Evolutionary conservation across 179 eudicot genomes (phyloP), one percentile per base, ranked within the genome.

Genomic region (Pouteria campechiana): DNA sequence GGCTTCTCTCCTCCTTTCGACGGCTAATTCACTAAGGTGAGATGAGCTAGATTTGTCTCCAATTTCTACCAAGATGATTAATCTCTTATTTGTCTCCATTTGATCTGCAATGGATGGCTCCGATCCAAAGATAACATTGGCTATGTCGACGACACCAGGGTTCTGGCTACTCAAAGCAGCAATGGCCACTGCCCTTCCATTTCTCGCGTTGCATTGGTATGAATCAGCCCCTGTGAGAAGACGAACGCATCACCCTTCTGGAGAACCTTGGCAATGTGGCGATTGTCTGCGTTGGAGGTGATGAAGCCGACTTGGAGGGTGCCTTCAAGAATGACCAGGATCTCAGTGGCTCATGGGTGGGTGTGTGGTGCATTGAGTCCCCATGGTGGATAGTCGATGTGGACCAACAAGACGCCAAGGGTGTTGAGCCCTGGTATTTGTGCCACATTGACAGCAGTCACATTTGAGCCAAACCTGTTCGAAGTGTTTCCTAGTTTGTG

Each of bases 401-500:
- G 42, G 21, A 17, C 42, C 3, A 38, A 25, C 9, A 25, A 18
- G 17, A 38, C 21, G 42, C 42, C 31, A 27, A 27, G 31, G 6
- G 31, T 27, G 31, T 27, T 27, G 5, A 27, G 31, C 31, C 31
- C 31, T 5, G 31, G 31, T 9, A 27, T 4, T 9, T 27, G 31
- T 4, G 31, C 31, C 9, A 27, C 31, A 9, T 5, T 27, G 5
- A 27, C 31, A 4, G 31, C 6, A 4, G 31, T 27, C 31, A 27
- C 31, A 12, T 5, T 17, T 0, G 43, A 24, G 4, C 53, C 32
- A 13, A 48, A 3, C 7, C 12, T 14, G 43, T 55, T 62, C n/a
- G 15, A 30, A 17, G 68, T 62, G 60, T 62, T 32, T 3, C 61
- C 52, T 0, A 23, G 41, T n/a, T 17, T 41, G 51, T 62, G 14